Evolutionary conservation across 163 green algal species (phyloP), one percentile per base, ranked within the genome.

Genomic region (Smithsoniella earleae): DNA sequence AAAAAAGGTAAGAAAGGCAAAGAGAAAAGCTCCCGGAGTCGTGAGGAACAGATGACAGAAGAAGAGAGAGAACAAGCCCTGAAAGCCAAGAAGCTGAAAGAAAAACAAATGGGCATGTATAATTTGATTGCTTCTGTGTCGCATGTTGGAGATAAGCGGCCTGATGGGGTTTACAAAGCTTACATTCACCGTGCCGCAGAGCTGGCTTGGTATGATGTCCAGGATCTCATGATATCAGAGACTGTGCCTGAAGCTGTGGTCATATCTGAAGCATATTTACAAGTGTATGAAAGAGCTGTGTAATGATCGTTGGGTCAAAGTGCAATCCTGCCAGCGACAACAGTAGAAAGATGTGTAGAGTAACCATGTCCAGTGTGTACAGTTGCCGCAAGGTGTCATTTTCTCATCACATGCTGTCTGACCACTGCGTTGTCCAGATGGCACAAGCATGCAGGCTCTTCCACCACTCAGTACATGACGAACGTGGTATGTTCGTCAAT

Each of bases 241-340:
- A 92, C 96, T 49, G 81, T 98, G 77, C 92, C 93, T 2, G 92
- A 99, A 80, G 93, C 96, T 84, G 92, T 99, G 52, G 91, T 86
- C 3, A 87, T 99, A 1, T 92, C 85, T 2, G 94, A 99, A 77
- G 83, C 90, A 0, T 98, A 97, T 86, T 86, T 98, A 75, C 94
- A 98, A 80, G 82, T 98, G 6, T 97, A 95, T 58, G 79, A 95
- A 79, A 74, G 58, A 49, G 40, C 40, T 13, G 40, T 13, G 40
- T 49, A 49, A 13, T 49, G n/a, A n/a, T n/a, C n/a, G n/a, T n/a
- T n/a, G n/a, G n/a, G n/a, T n/a, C n/a, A n/a, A n/a, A n/a, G n/a
- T n/a, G n/a, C n/a, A n/a, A n/a, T n/a, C n/a, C n/a, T n/a, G n/a
- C n/a, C n/a, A n/a, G n/a, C n/a, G n/a, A n/a, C n/a, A n/a, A n/a